A percentile compares a stretch with the other conserved stretches of the same genome.
These are phyloP conservation scores for Fusarium domesticum DNA, from an alignment of 2,329 filamentous ascomycete genomes.

Conservation along the genomic window DNA sequence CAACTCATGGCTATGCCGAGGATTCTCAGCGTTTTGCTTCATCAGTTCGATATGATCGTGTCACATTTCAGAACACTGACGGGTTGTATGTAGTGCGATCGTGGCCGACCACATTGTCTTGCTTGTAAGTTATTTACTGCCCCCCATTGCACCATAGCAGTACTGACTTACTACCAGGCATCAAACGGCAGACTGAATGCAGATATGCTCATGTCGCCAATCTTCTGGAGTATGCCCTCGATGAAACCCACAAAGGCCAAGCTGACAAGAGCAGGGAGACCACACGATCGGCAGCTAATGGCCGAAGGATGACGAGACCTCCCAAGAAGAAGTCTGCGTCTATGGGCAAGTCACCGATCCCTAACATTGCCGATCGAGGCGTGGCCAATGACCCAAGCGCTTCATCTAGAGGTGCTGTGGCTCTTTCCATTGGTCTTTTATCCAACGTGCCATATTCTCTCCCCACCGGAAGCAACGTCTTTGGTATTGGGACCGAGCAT, in stretches of 20 bases:
- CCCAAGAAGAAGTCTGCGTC: conserved; percentile 51
- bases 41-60: too few relatives aligned
- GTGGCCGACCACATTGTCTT: conserved; percentile 66
- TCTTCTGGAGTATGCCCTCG: conserved; percentile 62
- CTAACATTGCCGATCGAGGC: conserved; percentile 56
- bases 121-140: conserved; percentile 49
- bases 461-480: conserved; percentile 71
- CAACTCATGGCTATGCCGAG: too few relatives aligned
- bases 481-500: conserved; percentile 75
- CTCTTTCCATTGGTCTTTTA: conserved; percentile 59
- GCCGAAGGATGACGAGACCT: conserved; percentile 55
- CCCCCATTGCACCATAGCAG: not conserved
- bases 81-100: conserved; percentile 60
- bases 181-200: conserved; percentile 74
- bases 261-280: conserved; percentile 48
- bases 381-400: conserved; percentile 44
- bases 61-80: too few relatives aligned
- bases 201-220: conserved; percentile 75
- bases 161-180: conserved; percentile 47
- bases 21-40: too few relatives aligned
- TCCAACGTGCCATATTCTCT: conserved; percentile 71
- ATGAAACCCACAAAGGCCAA: conserved; percentile 4
- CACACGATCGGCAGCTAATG: conserved; percentile 50
- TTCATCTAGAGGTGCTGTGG: conserved; percentile 49
- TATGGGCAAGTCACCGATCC: conserved; percentile 41